phyloP scores from a whole-genome alignment of 345 rosid species.

The Luvunga scandens region DNA sequence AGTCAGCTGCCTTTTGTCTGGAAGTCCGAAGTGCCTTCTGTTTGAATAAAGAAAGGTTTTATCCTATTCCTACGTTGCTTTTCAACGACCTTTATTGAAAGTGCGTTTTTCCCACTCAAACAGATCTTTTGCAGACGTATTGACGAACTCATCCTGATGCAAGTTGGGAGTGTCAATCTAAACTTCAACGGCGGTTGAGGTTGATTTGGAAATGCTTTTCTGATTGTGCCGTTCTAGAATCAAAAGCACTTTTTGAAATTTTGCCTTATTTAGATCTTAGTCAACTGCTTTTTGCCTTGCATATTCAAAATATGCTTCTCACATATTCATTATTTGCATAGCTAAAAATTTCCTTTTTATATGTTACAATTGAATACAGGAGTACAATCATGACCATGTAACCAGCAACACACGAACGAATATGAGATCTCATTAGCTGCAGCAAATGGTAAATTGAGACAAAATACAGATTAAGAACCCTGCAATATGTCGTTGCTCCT shows the following conservation, averaged over 20 bases:
- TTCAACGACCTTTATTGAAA: not conserved
- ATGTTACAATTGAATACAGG: not conserved
- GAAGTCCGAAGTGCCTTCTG: not conserved
- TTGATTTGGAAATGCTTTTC: not conserved
- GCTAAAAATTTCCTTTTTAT: not conserved
- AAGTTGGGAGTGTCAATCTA: not conserved
- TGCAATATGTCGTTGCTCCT: constrained; percentile 6
- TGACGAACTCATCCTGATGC: not conserved
- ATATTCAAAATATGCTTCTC: not conserved
- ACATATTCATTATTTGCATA: not conserved
- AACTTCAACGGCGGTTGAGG: not conserved
- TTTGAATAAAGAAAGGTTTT: too few relatives aligned
- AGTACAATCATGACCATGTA: not conserved
- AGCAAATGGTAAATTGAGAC: not conserved
- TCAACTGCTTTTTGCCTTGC: not conserved
- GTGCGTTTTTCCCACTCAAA: not conserved
- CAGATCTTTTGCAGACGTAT: not conserved
- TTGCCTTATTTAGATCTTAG: not conserved
- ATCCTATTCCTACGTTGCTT: too few relatives aligned
- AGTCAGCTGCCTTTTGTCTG: too few relatives aligned
- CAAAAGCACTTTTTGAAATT: not conserved
- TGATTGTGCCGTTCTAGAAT: not conserved
- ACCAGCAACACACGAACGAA: not conserved
- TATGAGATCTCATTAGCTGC: not conserved
- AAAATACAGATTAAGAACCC: constrained; percentile 23